Percentiles rank a stretch among this genome's conserved stretches.
Evolutionary conservation across 352 stramenopile species (phyloP).

Genomic region (Pythium pyrilobum): DNA sequence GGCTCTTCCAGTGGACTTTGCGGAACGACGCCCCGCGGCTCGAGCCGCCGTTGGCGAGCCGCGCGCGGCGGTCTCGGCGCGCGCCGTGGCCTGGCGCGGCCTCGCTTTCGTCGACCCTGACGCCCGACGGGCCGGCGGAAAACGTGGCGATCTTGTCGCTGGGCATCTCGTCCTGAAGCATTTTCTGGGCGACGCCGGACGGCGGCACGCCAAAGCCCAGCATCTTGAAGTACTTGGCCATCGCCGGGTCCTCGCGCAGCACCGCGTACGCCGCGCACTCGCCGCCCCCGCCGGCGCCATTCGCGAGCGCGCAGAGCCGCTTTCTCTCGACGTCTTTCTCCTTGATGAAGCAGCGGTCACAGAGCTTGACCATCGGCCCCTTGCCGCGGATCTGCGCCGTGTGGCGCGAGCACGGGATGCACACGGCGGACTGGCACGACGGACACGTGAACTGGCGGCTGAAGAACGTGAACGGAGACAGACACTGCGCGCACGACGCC

Average conservation of each 20-base stretch:
- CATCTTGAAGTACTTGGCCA: conserved; percentile 88
- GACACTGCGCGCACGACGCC: conserved; percentile 42
- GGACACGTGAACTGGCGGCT: conserved; percentile 53
- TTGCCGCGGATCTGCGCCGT: conserved; percentile 37
- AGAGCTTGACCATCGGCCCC: conserved; percentile 44
- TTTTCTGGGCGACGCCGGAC: conserved; percentile 71
- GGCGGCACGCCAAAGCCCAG: conserved; percentile 65
- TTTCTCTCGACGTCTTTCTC: conserved; percentile 59
- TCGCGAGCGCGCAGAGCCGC: conserved; percentile 14
- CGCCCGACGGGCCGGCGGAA: conserved; percentile 34
- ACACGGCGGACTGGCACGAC: conserved; percentile 44
- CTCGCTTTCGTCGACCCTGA: neutral
- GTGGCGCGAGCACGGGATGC: conserved; percentile 56
- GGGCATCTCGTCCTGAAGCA: conserved; percentile 69
- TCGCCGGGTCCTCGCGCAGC: conserved; percentile 45
- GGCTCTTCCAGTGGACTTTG: conserved; percentile 77
- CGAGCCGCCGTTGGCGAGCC: conserved; percentile 11
- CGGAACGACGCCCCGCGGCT: conserved; percentile 51
- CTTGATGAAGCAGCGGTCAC: conserved; percentile 72
- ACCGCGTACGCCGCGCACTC: conserved; percentile 53
- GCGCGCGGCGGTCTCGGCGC: too few species aligned
- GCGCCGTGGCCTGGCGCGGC: too few species aligned
- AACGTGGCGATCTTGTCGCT: conserved; percentile 59
- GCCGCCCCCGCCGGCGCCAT: neutral
- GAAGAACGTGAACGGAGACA: conserved; percentile 68